phyloP scores from a whole-genome alignment of 1,284 basidiomycete genomes.

The Cryptococcus wingfieldii region DNA sequence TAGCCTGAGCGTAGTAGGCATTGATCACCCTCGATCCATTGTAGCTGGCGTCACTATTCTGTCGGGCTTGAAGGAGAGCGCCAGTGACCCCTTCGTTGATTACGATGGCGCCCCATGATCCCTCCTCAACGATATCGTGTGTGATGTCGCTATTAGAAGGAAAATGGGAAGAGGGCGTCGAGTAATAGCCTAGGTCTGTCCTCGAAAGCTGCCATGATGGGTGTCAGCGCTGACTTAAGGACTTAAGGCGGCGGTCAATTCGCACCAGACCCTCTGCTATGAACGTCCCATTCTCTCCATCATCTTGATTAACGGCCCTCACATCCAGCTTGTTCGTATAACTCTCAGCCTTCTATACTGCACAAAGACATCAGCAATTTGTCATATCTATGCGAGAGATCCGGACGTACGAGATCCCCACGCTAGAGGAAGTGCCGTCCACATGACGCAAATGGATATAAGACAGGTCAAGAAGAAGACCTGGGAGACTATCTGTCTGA shows the following conservation, averaged over 20 bases:
- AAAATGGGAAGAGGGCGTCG: slow-evolving; percentile 28
- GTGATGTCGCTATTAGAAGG: slow-evolving; percentile 25
- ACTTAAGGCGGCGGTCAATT: too few species aligned
- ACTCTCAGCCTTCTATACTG: slow-evolving; percentile 39
- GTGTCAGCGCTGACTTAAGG: neutral
- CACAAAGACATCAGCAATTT: slow-evolving; percentile 1
- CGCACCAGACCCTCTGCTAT: slow-evolving; percentile 25
- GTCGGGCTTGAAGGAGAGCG: slow-evolving; percentile 26
- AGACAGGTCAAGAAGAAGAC: slow-evolving; percentile 27
- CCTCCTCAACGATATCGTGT: slow-evolving; percentile 39
- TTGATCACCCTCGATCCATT: slow-evolving; percentile 29
- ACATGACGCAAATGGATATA: slow-evolving; percentile 40
- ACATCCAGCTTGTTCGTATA: slow-evolving; percentile 50
- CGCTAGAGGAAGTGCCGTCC: slow-evolving; percentile 44
- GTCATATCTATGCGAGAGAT: neutral
- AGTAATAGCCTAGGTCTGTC: slow-evolving; percentile 32
- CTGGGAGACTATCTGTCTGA: slow-evolving; percentile 36
- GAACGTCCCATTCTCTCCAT: slow-evolving; percentile 46
- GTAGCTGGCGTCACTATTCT: slow-evolving; percentile 36
- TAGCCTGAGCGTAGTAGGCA: slow-evolving; percentile 45
- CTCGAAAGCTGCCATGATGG: slow-evolving; percentile 26
- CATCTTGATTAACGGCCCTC: slow-evolving; percentile 53
- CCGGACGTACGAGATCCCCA: slow-evolving; percentile 50
- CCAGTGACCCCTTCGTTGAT: slow-evolving; percentile 36
- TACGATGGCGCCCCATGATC: slow-evolving; percentile 43